Conservation (phyloP, 805 yeast genomes). For the Kregervanrija fluxuum region DNA sequence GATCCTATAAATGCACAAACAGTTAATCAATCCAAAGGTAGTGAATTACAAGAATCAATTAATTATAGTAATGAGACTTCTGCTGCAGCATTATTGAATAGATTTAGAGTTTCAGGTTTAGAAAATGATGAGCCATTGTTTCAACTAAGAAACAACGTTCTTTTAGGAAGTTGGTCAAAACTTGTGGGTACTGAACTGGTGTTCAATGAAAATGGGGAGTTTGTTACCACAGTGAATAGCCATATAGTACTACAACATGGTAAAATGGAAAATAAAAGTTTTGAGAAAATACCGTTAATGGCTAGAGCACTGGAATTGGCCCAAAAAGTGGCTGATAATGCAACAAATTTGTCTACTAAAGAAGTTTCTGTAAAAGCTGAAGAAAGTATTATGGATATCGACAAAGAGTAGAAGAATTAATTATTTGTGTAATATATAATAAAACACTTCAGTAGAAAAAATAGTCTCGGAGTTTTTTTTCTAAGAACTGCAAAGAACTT, state of each 20-base stretch:
- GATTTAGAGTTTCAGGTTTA: conserved; percentile 49
- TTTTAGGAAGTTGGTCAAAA: conserved; percentile 69
- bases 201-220: conserved; percentile 30
- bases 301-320: conserved; percentile 20
- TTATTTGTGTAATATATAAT: no score
- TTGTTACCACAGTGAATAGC: conserved; percentile 23
- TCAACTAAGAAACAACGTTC: conserved; percentile 51
- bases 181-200: conserved; percentile 66
- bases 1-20: conserved; percentile 13
- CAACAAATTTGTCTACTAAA: no score
- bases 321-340: conserved; percentile 7
- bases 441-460: no score
- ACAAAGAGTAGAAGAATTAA: no score
- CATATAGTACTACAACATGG: conserved; percentile 27
- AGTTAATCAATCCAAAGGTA: not conserved
- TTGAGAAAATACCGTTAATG: conserved; percentile 18
- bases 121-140: conserved; percentile 49
- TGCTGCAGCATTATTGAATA: conserved; percentile 6
- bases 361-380: no score
- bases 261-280: conserved; percentile 17
- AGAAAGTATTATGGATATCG: no score
- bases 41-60: conserved; percentile 9
- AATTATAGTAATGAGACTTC: conserved; percentile 8
- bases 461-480: no score
- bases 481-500: no score